Evolutionary conservation across 2,329 filamentous ascomycete genomes (phyloP).

Genomic region (Rhynchosporium graminicola): DNA sequence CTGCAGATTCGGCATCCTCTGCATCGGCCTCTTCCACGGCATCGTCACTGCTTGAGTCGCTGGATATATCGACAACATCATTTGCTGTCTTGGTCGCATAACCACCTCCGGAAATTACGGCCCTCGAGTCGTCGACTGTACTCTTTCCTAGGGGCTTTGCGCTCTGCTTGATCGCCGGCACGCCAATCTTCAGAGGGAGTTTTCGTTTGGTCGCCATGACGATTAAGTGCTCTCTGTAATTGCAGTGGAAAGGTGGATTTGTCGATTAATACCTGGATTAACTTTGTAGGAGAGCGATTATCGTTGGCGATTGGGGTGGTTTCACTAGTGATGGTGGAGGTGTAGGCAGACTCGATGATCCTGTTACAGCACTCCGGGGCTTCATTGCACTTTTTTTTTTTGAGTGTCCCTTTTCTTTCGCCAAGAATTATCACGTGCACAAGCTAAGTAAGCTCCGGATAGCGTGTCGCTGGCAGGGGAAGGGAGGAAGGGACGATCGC

Average conservation of each 20-base stretch:
- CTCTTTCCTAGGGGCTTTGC: slow-evolving; percentile 53
- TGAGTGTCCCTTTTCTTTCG: not conserved
- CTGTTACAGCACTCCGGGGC: not conserved
- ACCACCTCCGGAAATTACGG: slow-evolving; percentile 49
- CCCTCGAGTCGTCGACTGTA: slow-evolving; percentile 59
- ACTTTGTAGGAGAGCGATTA: no score
- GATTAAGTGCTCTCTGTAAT: not conserved
- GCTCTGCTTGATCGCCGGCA: slow-evolving; percentile 55
- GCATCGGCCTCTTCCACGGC: slow-evolving; percentile 45
- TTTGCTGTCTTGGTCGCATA: slow-evolving; percentile 28
- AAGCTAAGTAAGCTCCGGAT: not conserved
- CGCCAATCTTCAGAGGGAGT: slow-evolving; percentile 56
- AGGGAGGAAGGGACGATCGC: not conserved
- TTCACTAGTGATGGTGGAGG: not conserved
- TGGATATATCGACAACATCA: slow-evolving; percentile 58
- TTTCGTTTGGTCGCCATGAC: slow-evolving; percentile 63
- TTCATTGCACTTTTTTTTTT: not conserved
- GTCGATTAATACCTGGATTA: not conserved
- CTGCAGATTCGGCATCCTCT: slow-evolving; percentile 51
- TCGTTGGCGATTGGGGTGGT: not conserved
- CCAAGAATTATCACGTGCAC: not conserved
- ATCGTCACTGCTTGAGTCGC: slow-evolving; percentile 53
- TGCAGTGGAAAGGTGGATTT: not conserved
- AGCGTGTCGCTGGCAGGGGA: not conserved
- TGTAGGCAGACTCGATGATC: not conserved